These are phyloP conservation scores for Miscanthus sacchariflorus DNA, from an alignment of 202 grass and related monocot genomes.

Conservation along the genomic window DNA sequence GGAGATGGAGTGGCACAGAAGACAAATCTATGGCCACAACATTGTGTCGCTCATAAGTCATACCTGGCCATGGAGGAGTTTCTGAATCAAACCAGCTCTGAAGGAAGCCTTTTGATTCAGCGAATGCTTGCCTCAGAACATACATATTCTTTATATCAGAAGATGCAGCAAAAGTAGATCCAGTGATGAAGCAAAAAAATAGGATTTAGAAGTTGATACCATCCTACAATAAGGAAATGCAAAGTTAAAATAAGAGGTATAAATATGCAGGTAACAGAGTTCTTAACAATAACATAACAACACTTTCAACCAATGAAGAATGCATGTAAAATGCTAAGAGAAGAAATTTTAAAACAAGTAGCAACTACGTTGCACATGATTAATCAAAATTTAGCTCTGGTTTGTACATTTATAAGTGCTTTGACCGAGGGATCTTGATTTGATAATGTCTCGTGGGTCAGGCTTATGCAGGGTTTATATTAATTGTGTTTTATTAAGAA, in stretches of 20 bases:
- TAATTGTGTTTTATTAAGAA: background rate
- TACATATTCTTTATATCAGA: constrained; percentile 55
- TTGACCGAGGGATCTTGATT: background rate
- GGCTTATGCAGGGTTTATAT: background rate
- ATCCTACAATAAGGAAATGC: constrained; percentile 43
- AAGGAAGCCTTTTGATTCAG: constrained; percentile 48
- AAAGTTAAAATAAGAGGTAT: background rate
- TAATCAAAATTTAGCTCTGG: background rate
- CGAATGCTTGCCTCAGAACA: constrained; percentile 51
- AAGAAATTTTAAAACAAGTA: background rate
- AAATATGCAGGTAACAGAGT: background rate
- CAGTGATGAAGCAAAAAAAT: constrained; percentile 50
- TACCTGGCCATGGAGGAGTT: constrained; percentile 68
- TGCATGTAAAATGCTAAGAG: background rate
- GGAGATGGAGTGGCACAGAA: constrained; percentile 41
- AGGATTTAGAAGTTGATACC: constrained; percentile 32
- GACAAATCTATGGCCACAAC: constrained; percentile 72
- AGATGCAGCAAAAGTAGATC: constrained; percentile 25
- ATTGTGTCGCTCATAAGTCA: constrained; percentile 46
- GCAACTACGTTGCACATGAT: background rate
- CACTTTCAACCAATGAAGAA: background rate
- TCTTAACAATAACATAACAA: background rate
- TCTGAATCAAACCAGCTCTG: constrained; percentile 63
- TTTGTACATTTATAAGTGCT: background rate
- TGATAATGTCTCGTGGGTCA: background rate